Evolutionary conservation across 2,329 filamentous ascomycete species (phyloP), one percentile per base, ranked within the genome.

Genomic region (Xylaria sp.): DNA sequence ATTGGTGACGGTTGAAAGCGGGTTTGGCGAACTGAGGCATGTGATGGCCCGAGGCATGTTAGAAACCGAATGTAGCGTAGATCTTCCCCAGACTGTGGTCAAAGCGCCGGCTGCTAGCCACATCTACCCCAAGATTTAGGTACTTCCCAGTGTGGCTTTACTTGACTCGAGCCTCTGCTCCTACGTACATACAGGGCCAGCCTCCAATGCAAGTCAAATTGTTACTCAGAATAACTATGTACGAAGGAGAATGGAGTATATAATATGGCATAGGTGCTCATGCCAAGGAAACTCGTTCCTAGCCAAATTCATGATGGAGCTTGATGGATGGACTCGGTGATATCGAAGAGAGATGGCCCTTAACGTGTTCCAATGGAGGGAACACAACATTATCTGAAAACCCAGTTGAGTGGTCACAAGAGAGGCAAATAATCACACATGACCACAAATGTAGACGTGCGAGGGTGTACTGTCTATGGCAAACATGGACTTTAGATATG

Each of bases 21-120:
- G 50, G 37, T 37, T 44, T 48, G 52, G 20, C 18, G 16, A 5
- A 22, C 44, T 57, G 44, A 57, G 59, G 56, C 60, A 63, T 63
- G 60, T 63, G 60, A 61, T 54, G 51, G 44, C 50, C 61, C 61
- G 61, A 63, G 61, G 61, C n/a, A n/a, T n/a, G n/a, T 62, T 53
- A 13, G 29, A 13, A 34, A 34, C 29, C 29, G 29, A 34, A 34
- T 34, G 29, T 34, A 13, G 29, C 11, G 11, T 34, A 34, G 51
- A 52, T 47, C 47, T 41, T 48, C 34, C 22, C 13, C 38, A 41
- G 17, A 24, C n/a, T 42, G 37, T 50, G 38, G 19, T 17, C 34
- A 29, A 48, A 22, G 24, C 48, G 34, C 38, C 50, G 29, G 47
- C n/a, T 34, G 19, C 42, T 17, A 29, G 42, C 42, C 29, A 24